Evolutionary conservation across 306 rosid genomes (phyloP), one percentile per base, ranked within the genome.

Genomic region (Fagus crenata): DNA sequence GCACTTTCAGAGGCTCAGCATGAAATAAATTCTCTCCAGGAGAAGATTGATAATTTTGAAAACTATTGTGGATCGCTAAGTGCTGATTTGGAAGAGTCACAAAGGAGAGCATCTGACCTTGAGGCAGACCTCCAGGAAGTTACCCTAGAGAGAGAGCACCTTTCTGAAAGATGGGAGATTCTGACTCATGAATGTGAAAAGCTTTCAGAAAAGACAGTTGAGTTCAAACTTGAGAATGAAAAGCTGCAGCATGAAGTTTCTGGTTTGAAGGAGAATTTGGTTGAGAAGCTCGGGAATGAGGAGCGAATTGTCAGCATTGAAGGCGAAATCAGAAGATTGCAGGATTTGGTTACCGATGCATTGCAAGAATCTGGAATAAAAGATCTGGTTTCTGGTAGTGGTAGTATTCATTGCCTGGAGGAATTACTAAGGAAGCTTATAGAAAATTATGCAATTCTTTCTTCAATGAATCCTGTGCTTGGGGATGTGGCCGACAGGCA

Each of bases 11-110:
- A 90, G 83, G 93, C 90, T 79, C 89, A 86, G 78, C 83, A 81
- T 77, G 90, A 88, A 60, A 85, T 81, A 68, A 84, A 82, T 28
- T 85, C 97, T 85, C 81, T 95, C 73, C 97, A 82, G 86, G 83
- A 87, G 88, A 90, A 89, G 86, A 82, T 95, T 78, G 86, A 81
- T 84, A 78, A 86, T 78, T 87, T 91, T 46, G 97, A 95, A 78
- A 91, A 83, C 84, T 82, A 77, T 75, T 84, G 89, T 84, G 93
- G 84, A 73, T 78, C 85, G 53, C 84, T 92, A 69, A 89, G 83
- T 85, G 85, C 92, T 75, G 96, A 92, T 83, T 81, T 92, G 84
- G 98, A 91, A 81, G 96, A 80, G 67, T 92, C 92, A 63, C 88
- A 74, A 76, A 78, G 84, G 79, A 86, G 88, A 71, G 79, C 81